These are phyloP conservation scores for Puccinellia tenuiflora DNA, from an alignment of 176 grass and related monocot genomes.

Conservation along the genomic window DNA sequence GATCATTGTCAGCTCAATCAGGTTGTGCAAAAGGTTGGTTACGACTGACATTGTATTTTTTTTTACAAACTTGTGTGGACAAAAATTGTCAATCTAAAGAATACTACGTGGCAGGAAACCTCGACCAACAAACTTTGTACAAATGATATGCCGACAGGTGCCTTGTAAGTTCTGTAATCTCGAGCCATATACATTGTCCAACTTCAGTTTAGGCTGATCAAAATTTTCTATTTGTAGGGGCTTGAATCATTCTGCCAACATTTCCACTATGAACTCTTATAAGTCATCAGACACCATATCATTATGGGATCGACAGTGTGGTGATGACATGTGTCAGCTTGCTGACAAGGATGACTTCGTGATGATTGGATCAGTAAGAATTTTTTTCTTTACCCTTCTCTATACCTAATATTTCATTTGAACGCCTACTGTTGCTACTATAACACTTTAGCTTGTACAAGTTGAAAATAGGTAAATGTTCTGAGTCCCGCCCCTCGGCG, in stretches of 20 bases:
- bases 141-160: neutral
- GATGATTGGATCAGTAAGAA: slow-evolving; percentile 53
- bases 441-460: neutral
- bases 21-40: slow-evolving; percentile 41
- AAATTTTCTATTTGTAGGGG: slow-evolving; percentile 16
- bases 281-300: slow-evolving; percentile 35
- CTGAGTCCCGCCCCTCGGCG: neutral
- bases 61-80: neutral
- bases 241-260: slow-evolving; percentile 31
- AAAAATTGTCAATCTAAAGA: slow-evolving; percentile 6
- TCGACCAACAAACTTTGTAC: neutral
- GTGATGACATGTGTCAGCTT: slow-evolving; percentile 55
- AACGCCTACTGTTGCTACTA: neutral
- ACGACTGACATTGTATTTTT: neutral
- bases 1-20: slow-evolving; percentile 44
- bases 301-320: slow-evolving; percentile 40
- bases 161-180: slow-evolving; percentile 31
- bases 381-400: neutral
- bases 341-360: slow-evolving; percentile 42
- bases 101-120: slow-evolving; percentile 28
- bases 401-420: neutral
- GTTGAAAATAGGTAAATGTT: neutral
- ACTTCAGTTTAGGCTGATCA: slow-evolving; percentile 3
- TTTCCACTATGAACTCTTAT: slow-evolving; percentile 18
- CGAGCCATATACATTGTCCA: neutral